Evolutionary conservation across 2,329 filamentous ascomycete species (phyloP), one percentile per base, ranked within the genome.

Genomic region (Venturia asperata): DNA sequence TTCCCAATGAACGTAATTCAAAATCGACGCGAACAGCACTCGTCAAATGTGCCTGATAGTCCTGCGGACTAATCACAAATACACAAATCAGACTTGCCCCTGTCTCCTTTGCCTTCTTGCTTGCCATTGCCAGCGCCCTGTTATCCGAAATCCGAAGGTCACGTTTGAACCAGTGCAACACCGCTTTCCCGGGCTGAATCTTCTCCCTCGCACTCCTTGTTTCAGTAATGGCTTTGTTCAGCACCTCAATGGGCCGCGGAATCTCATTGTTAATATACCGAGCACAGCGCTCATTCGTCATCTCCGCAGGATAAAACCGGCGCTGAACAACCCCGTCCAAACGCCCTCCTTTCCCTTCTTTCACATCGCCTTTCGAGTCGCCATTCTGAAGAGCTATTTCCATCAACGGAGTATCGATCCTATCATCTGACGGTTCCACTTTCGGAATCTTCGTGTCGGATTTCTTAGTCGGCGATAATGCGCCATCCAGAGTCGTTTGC

Each of bases 231-330:
- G 87, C 85, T 0, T 78, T 74, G 6, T 85, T 74, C 1, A 96
- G 80, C 0, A 83, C 75, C 70, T 92, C 85, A 24, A 95, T 88
- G 0, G 92, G 92, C 0, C 89, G 85, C 4, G 87, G 82, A 4
- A 95, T 78, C 61, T 84, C 81, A 63, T 87, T 82, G n/a, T 82
- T 77, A 64, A 83, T 88, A 76, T 96, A 97, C 63, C 88, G 86
- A 5, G 81, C 79, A 63, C 89, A 92, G 47, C 92, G 86, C 62
- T 83, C 84, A 70, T 91, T 94, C 77, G 83, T 89, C 87, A 97
- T 95, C 73, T 96, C 91, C 0, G 85, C 83, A 0, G 91, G 91
- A 70, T 96, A 97, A 77, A 87, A 96, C 61, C 89, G 85, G 37
- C 78, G 72, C 52, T 81, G 76, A 9, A 81, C 75, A 42, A 79